phyloP scores from a whole-genome alignment of 2,329 filamentous ascomycete species.

The Pyrenochaeta sp. region DNA sequence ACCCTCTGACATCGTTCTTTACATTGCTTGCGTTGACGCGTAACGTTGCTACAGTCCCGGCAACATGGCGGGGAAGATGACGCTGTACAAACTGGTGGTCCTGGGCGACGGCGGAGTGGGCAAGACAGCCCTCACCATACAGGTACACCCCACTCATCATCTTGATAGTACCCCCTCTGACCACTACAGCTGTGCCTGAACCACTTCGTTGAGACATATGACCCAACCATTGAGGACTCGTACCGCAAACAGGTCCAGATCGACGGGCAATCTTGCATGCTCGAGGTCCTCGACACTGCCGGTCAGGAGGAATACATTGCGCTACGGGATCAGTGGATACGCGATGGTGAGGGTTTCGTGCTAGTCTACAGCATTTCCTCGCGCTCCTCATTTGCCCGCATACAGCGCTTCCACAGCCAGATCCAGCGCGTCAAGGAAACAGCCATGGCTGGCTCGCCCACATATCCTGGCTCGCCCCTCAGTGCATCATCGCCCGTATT shows the following conservation, averaged over 20 bases:
- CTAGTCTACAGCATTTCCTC: constrained; percentile 99
- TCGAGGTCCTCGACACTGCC: constrained; percentile 95
- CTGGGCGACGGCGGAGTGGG: constrained; percentile 92
- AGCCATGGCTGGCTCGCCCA: constrained; percentile 73
- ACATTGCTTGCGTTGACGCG: constrained; percentile 6
- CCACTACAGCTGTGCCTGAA: constrained; percentile 83
- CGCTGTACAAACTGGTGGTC: constrained; percentile 94
- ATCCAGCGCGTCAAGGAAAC: constrained; percentile 98
- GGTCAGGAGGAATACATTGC: constrained; percentile 99
- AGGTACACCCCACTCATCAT: constrained; percentile 59
- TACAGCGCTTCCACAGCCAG: constrained; percentile 95
- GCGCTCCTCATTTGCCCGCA: constrained; percentile 91
- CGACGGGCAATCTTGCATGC: constrained; percentile 94
- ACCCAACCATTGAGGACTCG: constrained; percentile 74
- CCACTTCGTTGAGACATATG: constrained; percentile 94
- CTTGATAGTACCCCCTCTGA: constrained; percentile 18
- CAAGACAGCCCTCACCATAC: constrained; percentile 93
- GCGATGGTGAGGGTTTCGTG: constrained; percentile 96
- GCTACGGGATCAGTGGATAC: constrained; percentile 96
- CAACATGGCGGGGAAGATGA: constrained; percentile 90
- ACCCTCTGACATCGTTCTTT: constrained; percentile 2
- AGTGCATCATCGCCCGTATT: constrained; percentile 58
- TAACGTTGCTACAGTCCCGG: constrained; percentile 10
- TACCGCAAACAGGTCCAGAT: constrained; percentile 81
- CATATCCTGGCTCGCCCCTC: constrained; percentile 78